phyloP scores from a whole-genome alignment of 2,329 filamentous ascomycete genomes.

The Colletotrichum somersetense region DNA sequence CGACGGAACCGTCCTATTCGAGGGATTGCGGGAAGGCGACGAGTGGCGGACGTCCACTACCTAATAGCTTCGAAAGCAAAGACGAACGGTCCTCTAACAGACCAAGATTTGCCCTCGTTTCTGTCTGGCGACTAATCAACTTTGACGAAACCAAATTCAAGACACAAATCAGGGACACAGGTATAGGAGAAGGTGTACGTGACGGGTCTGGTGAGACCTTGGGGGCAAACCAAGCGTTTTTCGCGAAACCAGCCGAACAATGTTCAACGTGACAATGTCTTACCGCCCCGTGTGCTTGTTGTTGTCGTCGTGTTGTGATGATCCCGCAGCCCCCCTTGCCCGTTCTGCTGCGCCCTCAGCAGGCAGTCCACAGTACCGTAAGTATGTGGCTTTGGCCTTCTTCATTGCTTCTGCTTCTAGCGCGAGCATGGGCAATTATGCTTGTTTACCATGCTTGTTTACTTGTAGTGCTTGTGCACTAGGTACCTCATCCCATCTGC shows the following conservation, averaged over 20 bases:
- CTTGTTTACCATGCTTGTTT: conserved; percentile 24
- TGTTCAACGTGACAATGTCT: conserved; percentile 29
- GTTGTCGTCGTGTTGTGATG: conserved; percentile 28
- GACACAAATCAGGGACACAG: conserved; percentile 20
- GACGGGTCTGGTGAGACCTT: conserved; percentile 37
- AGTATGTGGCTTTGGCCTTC: conserved; percentile 15
- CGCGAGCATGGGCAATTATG: conserved; percentile 29
- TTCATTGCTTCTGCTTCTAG: conserved; percentile 40
- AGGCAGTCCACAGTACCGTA: not conserved
- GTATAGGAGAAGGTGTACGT: conserved; percentile 23
- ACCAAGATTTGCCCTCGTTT: conserved; percentile 27
- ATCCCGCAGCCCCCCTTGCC: conserved; percentile 15
- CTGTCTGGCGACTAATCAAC: conserved; percentile 7
- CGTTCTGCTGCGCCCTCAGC: not conserved
- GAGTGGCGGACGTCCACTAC: conserved; percentile 27
- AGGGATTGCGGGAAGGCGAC: conserved; percentile 11
- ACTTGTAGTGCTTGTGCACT: conserved; percentile 17
- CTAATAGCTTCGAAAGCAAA: conserved; percentile 26
- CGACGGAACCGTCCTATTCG: conserved; percentile 21
- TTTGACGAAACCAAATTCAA: conserved; percentile 25
- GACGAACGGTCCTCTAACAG: conserved; percentile 26
- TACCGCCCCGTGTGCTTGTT: conserved; percentile 1
- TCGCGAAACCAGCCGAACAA: conserved; percentile 32
- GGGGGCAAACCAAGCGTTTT: conserved; percentile 15
- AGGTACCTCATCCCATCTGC: conserved; percentile 20